phyloP scores from a whole-genome alignment of 805 yeast species.

The Torulaspora delbrueckii region DNA sequence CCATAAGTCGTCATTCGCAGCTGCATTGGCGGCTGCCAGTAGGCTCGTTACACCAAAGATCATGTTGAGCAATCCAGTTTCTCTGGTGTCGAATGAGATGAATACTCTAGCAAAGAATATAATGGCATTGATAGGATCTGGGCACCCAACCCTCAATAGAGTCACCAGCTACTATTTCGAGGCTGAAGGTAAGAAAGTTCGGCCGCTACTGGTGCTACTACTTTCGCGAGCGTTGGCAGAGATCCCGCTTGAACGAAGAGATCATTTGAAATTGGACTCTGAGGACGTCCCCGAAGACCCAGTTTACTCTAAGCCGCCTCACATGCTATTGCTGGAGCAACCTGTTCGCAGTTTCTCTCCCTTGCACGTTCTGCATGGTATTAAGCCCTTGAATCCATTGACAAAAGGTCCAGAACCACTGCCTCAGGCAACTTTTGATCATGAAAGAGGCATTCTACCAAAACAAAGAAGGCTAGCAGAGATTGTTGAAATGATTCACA shows the following conservation, averaged over 20 bases:
- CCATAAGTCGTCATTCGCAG: conserved; percentile 36
- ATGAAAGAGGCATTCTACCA: conserved; percentile 74
- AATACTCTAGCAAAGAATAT: conserved; percentile 80
- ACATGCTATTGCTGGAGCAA: conserved; percentile 53
- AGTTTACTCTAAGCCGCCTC: conserved; percentile 55
- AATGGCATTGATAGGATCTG: conserved; percentile 81
- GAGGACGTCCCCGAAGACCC: conserved; percentile 64
- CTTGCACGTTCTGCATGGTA: conserved; percentile 77
- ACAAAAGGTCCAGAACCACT: conserved; percentile 71
- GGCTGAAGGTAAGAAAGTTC: conserved; percentile 91
- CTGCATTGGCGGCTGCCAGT: conserved; percentile 72
- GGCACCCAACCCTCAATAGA: conserved; percentile 87
- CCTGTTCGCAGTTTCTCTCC: conserved; percentile 59
- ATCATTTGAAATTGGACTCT: conserved; percentile 55
- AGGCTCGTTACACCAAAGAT: conserved; percentile 62
- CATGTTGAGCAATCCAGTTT: conserved; percentile 72
- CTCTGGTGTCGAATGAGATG: conserved; percentile 92
- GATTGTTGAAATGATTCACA: conserved; percentile 97
- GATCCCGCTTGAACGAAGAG: conserved; percentile 67
- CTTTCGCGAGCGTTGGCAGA: conserved; percentile 73
- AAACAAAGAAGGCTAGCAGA: conserved; percentile 94
- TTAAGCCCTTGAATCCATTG: conserved; percentile 87
- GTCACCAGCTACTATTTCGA: conserved; percentile 94
- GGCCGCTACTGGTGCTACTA: conserved; percentile 84
- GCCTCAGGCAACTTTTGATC: conserved; percentile 47